These are phyloP conservation scores for Fusarium sp. DNA, from an alignment of 2,329 filamentous ascomycete species.

Conservation along the genomic window DNA sequence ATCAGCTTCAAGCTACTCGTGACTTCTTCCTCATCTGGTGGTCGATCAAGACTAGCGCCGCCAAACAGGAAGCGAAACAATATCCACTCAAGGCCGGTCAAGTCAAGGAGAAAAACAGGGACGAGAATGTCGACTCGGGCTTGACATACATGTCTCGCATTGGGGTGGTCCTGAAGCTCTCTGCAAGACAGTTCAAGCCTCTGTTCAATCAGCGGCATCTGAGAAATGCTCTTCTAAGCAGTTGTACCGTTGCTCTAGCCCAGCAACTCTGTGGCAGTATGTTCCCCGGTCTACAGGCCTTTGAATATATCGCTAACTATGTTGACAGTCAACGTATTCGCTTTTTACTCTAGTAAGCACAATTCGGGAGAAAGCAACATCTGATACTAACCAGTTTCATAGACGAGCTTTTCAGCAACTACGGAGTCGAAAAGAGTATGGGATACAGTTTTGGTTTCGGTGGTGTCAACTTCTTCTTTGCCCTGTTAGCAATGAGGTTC, in stretches of 20 bases:
- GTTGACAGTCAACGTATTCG: constrained; percentile 46
- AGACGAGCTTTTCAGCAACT: constrained; percentile 32
- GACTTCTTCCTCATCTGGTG: constrained; percentile 50
- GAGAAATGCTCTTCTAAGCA: constrained; percentile 39
- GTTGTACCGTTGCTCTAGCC: constrained; percentile 40
- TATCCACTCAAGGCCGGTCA: background rate
- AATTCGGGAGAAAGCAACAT: rapidly evolving
- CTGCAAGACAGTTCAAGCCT: constrained; percentile 26
- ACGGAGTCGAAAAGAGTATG: constrained; percentile 32
- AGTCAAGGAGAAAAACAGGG: too few relatives aligned
- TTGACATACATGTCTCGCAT: constrained; percentile 30
- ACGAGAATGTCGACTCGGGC: background rate
- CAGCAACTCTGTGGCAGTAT: constrained; percentile 45
- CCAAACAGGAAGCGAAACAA: background rate
- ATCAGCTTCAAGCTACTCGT: constrained; percentile 49
- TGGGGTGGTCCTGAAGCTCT: constrained; percentile 15
- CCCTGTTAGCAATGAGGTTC: constrained; percentile 47
- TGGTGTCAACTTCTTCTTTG: constrained; percentile 52
- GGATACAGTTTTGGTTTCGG: constrained; percentile 44
- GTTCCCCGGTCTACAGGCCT: background rate
- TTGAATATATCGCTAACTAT: constrained; percentile 21
- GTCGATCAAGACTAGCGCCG: constrained; percentile 7
- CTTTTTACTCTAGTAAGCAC: constrained; percentile 54
- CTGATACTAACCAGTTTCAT: background rate
- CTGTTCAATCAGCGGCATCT: constrained; percentile 25